Base-by-base conservation (phyloP, 2,329 filamentous ascomycete genomes). In the Colletotrichum somersetense region DNA sequence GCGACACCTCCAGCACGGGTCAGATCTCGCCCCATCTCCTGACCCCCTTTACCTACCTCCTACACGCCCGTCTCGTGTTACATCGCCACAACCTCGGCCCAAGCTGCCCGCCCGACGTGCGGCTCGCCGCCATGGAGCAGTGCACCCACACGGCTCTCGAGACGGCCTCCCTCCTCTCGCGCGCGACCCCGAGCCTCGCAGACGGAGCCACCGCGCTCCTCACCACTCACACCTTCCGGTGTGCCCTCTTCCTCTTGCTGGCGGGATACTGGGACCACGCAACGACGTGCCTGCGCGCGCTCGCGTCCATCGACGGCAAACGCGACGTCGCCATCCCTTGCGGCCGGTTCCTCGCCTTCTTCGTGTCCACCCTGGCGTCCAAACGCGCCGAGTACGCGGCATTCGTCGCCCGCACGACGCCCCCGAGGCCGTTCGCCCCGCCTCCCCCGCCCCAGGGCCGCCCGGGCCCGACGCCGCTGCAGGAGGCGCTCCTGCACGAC, bases 1-100 rank as follows among this genome's bases (percentile, higher is more conserved):
- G 93, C 78, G 91, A 93, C 70, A 88, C 91, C 2, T 85, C 88
- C 20, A 91, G 91, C 73, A 86, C 88, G 40, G 88, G 90, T 10
- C 86, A 90, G 10, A 85, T 98, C 53, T 91, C 96, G 71, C 91
- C 94, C 11, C 88, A 91, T 64, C 90, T 92, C 52, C 85, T 98
- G 18, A 89, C 91, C 35, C 93, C 95, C 0, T 85, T 97, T 11
- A 88, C 93, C 42, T 91, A 94, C 77, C 88, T 98, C 11, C 91
- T 97, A 73, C 93, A 94, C 72, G 91, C 92, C 20, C 92, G 94
- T n/a, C 88, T 98, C 40, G 86, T 96, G 48, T 88, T 99, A 11
- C 94, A 97, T 81, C 90, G 96, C 53, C 95, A 97, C 77, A 98
- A 98, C 77, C 86, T 98, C 11, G 91, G 91, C 0, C 93, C 95